Base-by-base conservation (phyloP, 2,329 filamentous ascomycete species). In the Lachnellula subtilissima region DNA sequence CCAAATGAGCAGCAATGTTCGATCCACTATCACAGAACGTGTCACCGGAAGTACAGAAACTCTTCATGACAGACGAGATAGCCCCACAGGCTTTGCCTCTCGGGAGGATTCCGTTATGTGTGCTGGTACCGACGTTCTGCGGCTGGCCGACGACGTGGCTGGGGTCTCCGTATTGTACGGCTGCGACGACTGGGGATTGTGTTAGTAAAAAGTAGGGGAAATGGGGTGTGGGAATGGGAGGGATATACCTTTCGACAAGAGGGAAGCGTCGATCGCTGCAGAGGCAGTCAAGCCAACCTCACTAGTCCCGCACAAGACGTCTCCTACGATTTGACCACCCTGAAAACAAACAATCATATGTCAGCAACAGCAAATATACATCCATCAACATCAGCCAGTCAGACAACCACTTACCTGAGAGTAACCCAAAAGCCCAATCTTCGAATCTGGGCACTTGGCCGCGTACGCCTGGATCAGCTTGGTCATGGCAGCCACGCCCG, bases 101-200 rank as follows among this genome's bases (percentile, higher is more conserved):
- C 1, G 60, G 59, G 52, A 66, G 65, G n/a, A 65, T 47, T 15
- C 72, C 72, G 25, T 62, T 56, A 15, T 57, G 56, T 19, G 57
- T 62, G 25, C 51, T 49, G 25, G 62, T 70, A 25, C 72, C 72
- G 6, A 63, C 61, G 48, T 71, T 63, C 61, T 68, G 70, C 0
- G 65, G 17, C 28, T 69, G 63, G 37, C 55, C 60, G 8, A 63
- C 61, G 6, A 68, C 67, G 50, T 67, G 68, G 3, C 66, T 61
- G 7, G 72, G 72, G 53, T 73, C 72, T 11, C 70, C 71, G 64
- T 73, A 72, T 43, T 70, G 64, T n/a, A 69, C 63, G 17, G 70
- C 64, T 19, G 69, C 70, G n/a, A 66, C 59, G 48, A 65, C 61
- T 62, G 32, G 35, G 12, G 35, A 45, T 22, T 35, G 36, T 61